phyloP scores from a whole-genome alignment of 2,329 filamentous ascomycete genomes.

The Aspergillus brasiliensis region DNA sequence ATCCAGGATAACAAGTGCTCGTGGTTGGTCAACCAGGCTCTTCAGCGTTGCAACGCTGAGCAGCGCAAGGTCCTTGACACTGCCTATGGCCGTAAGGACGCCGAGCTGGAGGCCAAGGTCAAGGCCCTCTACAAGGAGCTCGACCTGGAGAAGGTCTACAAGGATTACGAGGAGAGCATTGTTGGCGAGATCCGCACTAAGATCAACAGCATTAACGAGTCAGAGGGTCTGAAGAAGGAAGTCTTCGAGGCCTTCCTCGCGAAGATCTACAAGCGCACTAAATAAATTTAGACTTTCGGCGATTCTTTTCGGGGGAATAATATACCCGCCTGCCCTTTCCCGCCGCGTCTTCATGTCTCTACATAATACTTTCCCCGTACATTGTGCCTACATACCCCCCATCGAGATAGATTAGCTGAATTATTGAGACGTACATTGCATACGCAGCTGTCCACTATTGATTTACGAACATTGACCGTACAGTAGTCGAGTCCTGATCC shows the following conservation, averaged over 20 bases:
- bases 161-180: constrained; percentile 84
- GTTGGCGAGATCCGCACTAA: constrained; percentile 74
- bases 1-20: constrained; percentile 99
- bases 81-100: constrained; percentile 93
- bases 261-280: constrained; percentile 99
- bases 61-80: constrained; percentile 86
- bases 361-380: not conserved
- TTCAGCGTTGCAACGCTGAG: constrained; percentile 76
- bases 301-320: constrained; percentile 3
- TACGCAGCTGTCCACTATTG: not conserved
- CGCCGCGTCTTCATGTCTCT: constrained; percentile 2
- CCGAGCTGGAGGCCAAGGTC: constrained; percentile 76
- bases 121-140: constrained; percentile 89
- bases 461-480: not conserved
- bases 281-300: constrained; percentile 62
- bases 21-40: constrained; percentile 94
- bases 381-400: constrained; percentile 7
- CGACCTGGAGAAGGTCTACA: constrained; percentile 78
- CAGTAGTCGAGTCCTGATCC: not conserved
- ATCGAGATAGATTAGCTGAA: constrained; percentile 9
- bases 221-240: constrained; percentile 81
- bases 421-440: not conserved
- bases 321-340: constrained; percentile 3
- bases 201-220: constrained; percentile 83
- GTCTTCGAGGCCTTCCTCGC: constrained; percentile 86